A percentile compares a stretch with the other conserved stretches of the same genome.
phyloP scores from a whole-genome alignment of 306 rosid genomes.

The Pterocarpus santalinus region DNA sequence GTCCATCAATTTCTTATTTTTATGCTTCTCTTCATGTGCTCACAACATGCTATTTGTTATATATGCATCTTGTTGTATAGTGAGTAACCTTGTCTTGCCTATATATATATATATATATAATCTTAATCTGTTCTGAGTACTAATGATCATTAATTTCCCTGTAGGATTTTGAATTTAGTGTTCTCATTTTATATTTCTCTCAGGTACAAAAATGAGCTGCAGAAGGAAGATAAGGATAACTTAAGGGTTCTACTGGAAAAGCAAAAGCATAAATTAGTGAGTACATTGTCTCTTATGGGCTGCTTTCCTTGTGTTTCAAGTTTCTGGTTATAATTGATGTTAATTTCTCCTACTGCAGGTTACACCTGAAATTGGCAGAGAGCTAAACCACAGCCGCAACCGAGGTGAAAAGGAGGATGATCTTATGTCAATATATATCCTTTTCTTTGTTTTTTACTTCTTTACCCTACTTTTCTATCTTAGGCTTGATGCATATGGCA shows the following conservation, averaged over 20 bases:
- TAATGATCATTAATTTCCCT: constrained; percentile 16
- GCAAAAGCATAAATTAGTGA: constrained; percentile 82
- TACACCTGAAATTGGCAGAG: constrained; percentile 87
- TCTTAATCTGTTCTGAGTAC: constrained; percentile 5
- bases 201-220: constrained; percentile 91
- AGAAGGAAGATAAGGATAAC: constrained; percentile 76
- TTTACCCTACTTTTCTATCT: neutral
- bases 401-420: constrained; percentile 93
- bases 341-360: constrained; percentile 59
- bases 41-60: too few relatives aligned
- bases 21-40: neutral
- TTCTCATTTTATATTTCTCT: constrained; percentile 44
- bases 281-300: constrained; percentile 41
- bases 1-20: neutral
- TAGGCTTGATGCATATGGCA: neutral
- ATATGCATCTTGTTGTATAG: neutral
- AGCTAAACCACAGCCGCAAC: constrained; percentile 79
- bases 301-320: constrained; percentile 23
- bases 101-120: neutral
- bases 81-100: neutral
- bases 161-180: constrained; percentile 14
- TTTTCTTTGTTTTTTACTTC: constrained; percentile 39
- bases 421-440: constrained; percentile 80
- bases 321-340: constrained; percentile 35
- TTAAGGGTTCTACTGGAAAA: constrained; percentile 73